phyloP scores from a whole-genome alignment of 306 rosid genomes.

The Cucumis hystrix region DNA sequence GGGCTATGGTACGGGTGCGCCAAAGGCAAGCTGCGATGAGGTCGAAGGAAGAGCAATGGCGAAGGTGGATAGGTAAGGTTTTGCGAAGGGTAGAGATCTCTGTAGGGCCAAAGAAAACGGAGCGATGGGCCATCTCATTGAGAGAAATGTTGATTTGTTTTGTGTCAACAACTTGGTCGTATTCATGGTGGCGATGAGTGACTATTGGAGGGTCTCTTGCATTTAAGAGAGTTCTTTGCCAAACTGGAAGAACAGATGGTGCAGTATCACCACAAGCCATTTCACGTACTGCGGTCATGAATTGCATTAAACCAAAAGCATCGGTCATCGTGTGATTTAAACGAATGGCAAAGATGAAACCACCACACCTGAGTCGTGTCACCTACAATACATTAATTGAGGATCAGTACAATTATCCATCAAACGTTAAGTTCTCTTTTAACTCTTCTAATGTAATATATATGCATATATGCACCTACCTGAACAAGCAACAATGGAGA shows the following conservation, averaged over 20 bases:
- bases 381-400: background rate
- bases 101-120: background rate
- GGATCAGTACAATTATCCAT: too few species aligned
- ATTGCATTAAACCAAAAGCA: background rate
- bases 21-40: constrained; percentile 8
- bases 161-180: background rate
- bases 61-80: background rate
- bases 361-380: background rate
- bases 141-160: background rate
- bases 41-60: constrained; percentile 1
- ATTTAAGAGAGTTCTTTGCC: constrained; percentile 12
- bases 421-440: too few species aligned
- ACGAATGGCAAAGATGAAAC: constrained; percentile 11
- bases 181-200: constrained; percentile 5
- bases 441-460: too few species aligned
- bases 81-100: background rate
- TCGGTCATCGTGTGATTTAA: constrained; percentile 17
- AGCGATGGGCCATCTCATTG: background rate
- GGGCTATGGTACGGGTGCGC: constrained; percentile 8
- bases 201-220: constrained; percentile 12
- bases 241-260: constrained; percentile 15
- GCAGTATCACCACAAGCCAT: background rate
- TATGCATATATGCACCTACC: background rate
- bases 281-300: constrained; percentile 8
- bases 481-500: constrained; percentile 11